Evolutionary conservation across 2,329 filamentous ascomycete genomes (phyloP).

Genomic region (Akanthomyces lecanii): DNA sequence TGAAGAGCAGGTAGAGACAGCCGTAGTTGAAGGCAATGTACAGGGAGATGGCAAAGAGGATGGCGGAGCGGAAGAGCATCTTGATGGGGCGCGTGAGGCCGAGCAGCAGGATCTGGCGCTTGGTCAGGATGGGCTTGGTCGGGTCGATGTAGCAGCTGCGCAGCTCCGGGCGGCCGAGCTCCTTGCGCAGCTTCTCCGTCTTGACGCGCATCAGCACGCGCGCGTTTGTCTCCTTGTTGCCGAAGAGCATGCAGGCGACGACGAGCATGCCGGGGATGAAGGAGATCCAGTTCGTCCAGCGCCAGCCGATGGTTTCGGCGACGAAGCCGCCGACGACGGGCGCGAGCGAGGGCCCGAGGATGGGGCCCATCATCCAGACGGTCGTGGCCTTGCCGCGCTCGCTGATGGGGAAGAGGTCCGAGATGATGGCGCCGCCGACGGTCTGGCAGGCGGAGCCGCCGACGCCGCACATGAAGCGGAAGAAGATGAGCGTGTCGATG

Average conservation of each 20-base stretch:
- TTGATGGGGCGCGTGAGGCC: conserved; percentile 50
- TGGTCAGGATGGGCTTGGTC: conserved; percentile 22
- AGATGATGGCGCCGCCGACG: conserved; percentile 51
- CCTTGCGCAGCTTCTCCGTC: conserved; percentile 38
- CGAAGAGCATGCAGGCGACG: conserved; percentile 24
- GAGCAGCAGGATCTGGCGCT: conserved; percentile 36
- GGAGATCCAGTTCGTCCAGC: conserved; percentile 51
- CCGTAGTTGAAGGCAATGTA: conserved; percentile 51
- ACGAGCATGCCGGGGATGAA: conserved; percentile 38
- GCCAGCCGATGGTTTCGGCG: conserved; percentile 46
- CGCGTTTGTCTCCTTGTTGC: conserved; percentile 39
- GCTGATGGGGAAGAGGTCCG: conserved; percentile 48
- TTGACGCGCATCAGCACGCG: conserved; percentile 49
- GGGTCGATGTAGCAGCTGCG: conserved; percentile 44
- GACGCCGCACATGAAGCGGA: conserved; percentile 56
- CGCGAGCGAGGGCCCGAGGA: conserved; percentile 48
- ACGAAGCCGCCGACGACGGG: conserved; percentile 49
- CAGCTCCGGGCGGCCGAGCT: conserved; percentile 39
- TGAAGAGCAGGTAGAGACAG: conserved; percentile 51
- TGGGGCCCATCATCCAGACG: conserved; percentile 53
- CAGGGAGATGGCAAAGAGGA: conserved; percentile 43
- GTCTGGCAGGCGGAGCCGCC: conserved; percentile 53
- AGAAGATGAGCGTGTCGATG: conserved; percentile 52
- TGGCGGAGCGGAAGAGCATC: conserved; percentile 46
- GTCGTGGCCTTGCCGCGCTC: conserved; percentile 46